Evolutionary conservation across 2,329 filamentous ascomycete genomes (phyloP), one percentile per base, ranked within the genome.

Genomic region (Aspergillus sp.): DNA sequence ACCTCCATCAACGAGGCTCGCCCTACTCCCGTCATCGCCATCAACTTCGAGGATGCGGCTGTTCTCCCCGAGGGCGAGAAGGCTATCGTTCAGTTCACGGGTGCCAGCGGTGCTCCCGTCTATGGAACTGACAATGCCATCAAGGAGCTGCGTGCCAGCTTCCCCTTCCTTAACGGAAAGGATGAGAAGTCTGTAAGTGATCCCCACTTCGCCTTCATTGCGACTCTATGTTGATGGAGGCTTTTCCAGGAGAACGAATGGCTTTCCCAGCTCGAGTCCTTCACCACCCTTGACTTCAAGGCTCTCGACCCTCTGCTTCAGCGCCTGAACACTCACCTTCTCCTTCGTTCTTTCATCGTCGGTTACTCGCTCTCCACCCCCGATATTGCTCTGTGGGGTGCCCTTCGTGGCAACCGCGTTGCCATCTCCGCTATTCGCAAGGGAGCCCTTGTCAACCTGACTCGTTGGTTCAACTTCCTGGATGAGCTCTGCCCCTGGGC

Each of bases 391-490:
- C 84, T 96, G 65, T 98, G 92, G 91, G 86, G 89, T 69, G 88
- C 90, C 5, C 84, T 97, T 57, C 89, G 91, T 59, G 88, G 86
- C 69, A 97, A 96, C 81, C 89, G 91, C 63, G 91, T 92, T n/a
- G 90, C 91, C 17, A 84, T 90, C 67, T 87, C 91, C 4, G 91
- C 91, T 68, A 84, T 97, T 69, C 91, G 91, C 79, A 91, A 91
- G 78, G 90, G 89, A 48, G 81, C 86, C 28, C 86, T 94, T 67
- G 81, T 85, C 61, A 97, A 95, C 76, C 77, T 97, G 62, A 86
- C 87, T 57, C 87, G 94, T 66, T 98, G 94, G 94, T 97, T 93
- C 78, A 85, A 82, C 70, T 96, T 90, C 75, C 83, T 98, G 67
- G 92, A 97, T 77, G 86, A 91, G 69, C 86, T 85, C 39, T 90